Evolutionary conservation across 2,329 filamentous ascomycete species (phyloP).

Genomic region (Alternaria consortialis): DNA sequence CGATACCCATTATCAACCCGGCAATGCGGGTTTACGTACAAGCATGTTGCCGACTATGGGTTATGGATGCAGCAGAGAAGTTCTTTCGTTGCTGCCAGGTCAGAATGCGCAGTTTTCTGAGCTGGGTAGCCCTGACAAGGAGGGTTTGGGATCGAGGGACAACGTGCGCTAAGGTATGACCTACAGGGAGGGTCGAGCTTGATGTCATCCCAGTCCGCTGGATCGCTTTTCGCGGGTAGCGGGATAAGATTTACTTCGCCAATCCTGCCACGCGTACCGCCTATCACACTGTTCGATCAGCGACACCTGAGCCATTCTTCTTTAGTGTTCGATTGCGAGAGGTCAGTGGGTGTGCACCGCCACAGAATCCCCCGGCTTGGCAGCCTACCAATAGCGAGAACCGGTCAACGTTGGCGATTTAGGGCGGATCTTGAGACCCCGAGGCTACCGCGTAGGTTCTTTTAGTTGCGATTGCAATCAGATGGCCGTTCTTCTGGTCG

Average conservation of each 20-base stretch:
- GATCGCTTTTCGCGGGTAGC: slow-evolving; percentile 19
- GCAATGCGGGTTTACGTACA: slow-evolving; percentile 22
- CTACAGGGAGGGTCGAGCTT: slow-evolving; percentile 9
- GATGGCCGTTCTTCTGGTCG: not conserved
- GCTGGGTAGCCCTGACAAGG: not conserved
- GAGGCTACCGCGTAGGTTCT: not conserved
- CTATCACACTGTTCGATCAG: not conserved
- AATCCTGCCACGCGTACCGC: slow-evolving; percentile 8
- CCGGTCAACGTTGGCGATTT: not conserved
- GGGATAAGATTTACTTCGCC: slow-evolving; percentile 4
- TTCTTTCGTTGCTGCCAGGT: not conserved
- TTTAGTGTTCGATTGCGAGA: slow-evolving; percentile 10
- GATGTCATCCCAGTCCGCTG: slow-evolving; percentile 17
- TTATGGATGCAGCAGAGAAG: not conserved
- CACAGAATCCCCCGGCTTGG: slow-evolving; percentile 9
- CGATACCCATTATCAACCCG: slow-evolving; percentile 10
- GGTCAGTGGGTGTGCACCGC: slow-evolving; percentile 3
- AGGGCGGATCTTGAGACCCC: not conserved
- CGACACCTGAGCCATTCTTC: not conserved
- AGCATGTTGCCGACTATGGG: slow-evolving; percentile 9
- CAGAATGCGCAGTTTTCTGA: not conserved
- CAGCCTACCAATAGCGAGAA: not conserved
- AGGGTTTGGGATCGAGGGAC: not conserved
- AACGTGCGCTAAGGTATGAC: slow-evolving; percentile 12
- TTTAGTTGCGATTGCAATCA: not conserved